Base-by-base conservation (phyloP, 2,329 filamentous ascomycete genomes). In the Teratosphaeria zuluensis region DNA sequence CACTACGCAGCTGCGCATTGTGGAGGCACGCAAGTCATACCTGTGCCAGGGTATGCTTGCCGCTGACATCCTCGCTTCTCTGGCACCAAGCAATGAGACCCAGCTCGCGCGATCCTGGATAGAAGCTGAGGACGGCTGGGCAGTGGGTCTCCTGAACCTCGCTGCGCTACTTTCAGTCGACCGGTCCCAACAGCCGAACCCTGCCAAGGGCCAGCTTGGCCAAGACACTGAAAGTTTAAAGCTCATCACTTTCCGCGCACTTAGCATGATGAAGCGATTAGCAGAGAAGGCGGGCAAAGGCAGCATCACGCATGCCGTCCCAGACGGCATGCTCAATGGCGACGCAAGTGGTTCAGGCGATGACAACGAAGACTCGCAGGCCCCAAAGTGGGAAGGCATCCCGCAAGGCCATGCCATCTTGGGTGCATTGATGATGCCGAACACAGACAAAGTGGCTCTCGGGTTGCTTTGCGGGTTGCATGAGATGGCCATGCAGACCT, bases 41-140 rank as follows among this genome's bases (percentile, higher is more conserved):
- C 77, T 99, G 11, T 94, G 95, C 81, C 94, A 99, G 74, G 92
- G 91, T 1, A 83, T 97, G 66, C 80, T 97, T 5, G 89, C 91
- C 1, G 92, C 90, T 0, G 92, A 97, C 65, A 95, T 97, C 56
- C 76, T 97, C 2, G 85, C 90, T 0, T 86, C 86, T 9, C 78
- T 96, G 31, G 84, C 85, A 2, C 69, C 67, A 3, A 62, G 62
- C 42, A 68, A 66, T 51, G 65, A 70, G n/a, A 62, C 66, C 16
- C 81, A 84, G 3, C 75, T 96, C 7, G 87, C 92, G 3, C 84
- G 84, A 58, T 79, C 83, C 0, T 97, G 94, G 92, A 81, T 97
- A 7, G 84, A 86, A 46, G 90, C 89, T 3, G 84, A 87, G 51
- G 91, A 95, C 66, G 89, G 89, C 0, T 94, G 96, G 72, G 87